Evolutionary conservation across 257 asterid species (phyloP).

Genomic region (Salvia hispanica): DNA sequence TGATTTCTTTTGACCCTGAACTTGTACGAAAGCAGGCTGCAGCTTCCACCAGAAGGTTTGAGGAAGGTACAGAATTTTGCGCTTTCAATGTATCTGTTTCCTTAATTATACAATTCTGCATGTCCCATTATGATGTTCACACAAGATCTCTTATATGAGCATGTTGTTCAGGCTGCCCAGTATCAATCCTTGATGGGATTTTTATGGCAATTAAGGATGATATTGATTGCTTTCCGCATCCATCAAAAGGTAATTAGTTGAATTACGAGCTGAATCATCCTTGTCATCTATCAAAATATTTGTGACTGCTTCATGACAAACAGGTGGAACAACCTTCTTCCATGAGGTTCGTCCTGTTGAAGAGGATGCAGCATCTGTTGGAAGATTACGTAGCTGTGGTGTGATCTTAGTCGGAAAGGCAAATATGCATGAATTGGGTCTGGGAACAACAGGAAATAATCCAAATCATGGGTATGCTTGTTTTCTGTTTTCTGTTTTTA

Average conservation of each 20-base stretch:
- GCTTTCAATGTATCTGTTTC: not conserved
- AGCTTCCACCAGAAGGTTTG: slow-evolving; percentile 87
- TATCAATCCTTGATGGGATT: slow-evolving; percentile 89
- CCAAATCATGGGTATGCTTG: slow-evolving; percentile 82
- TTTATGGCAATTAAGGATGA: slow-evolving; percentile 97
- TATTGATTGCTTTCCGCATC: slow-evolving; percentile 86
- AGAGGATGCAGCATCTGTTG: slow-evolving; percentile 74
- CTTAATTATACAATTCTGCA: too few species aligned
- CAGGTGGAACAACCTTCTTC: slow-evolving; percentile 91
- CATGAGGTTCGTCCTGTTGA: slow-evolving; percentile 75
- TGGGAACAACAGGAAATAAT: slow-evolving; percentile 96
- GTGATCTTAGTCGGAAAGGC: slow-evolving; percentile 95
- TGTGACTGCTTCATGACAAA: slow-evolving; percentile 35
- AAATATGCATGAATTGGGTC: slow-evolving; percentile 97
- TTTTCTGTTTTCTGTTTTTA: slow-evolving; percentile 3
- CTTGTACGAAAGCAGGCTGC: slow-evolving; percentile 91
- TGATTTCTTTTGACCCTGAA: slow-evolving; percentile 80
- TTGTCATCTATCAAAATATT: slow-evolving; percentile 13
- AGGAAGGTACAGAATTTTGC: slow-evolving; percentile 60
- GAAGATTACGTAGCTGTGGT: slow-evolving; percentile 89
- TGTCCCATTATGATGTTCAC: slow-evolving; percentile 6
- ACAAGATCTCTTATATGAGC: slow-evolving; percentile 30
- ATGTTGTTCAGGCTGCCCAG: slow-evolving; percentile 66
- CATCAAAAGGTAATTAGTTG: slow-evolving; percentile 64
- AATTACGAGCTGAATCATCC: slow-evolving; percentile 21